Base-by-base conservation (phyloP, 2,329 filamentous ascomycete genomes). In the Sarocladium kiliense region DNA sequence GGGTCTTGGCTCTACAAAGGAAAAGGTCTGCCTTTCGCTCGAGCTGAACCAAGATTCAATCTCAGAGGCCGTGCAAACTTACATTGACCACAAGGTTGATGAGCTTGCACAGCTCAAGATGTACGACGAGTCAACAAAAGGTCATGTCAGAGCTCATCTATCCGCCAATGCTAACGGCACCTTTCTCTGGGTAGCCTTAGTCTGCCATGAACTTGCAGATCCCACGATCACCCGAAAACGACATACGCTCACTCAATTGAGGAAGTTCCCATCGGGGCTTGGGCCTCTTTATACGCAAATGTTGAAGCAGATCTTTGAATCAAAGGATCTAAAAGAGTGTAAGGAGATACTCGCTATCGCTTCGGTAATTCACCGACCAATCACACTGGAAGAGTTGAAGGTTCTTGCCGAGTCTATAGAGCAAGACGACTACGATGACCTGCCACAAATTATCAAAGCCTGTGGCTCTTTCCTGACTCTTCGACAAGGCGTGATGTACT, bases 391-490 rank as follows among this genome's bases (percentile, higher is more conserved):
- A 1, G 70, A 76, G 57, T 54, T 74, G 11, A 32, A 41, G 2
- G 49, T 45, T 49, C 27, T 70, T 11, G 53, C 58, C 21, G 58
- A 63, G 2, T 6, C 18, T 68, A 23, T 57, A n/a, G 57, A 56
- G 2, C 56, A 55, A 19, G 53, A 57, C 11, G 36, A 54, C 19
- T 57, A 64, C 41, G 9, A 34, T 32, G 54, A 61, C n/a, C 68
- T 4, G 3, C 27, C 50, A 19, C 55, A 67, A 3, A 58, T 73
- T 16, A 60, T 75, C 16, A 37, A 56, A 14, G 21, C 54, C 11
- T 75, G 70, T 58, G 68, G 71, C 37, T 76, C 68, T 12, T 72
- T 75, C 49, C 61, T 75, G 1, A 70, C 63, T 2, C 12, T 71
- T 30, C 60, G 61, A 27, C 55, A 68, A 3, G 56, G 54, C 7